Evolutionary conservation across 129 eudicot species (phyloP), one percentile per base, ranked within the genome.

Genomic region (Glebionis coronaria): DNA sequence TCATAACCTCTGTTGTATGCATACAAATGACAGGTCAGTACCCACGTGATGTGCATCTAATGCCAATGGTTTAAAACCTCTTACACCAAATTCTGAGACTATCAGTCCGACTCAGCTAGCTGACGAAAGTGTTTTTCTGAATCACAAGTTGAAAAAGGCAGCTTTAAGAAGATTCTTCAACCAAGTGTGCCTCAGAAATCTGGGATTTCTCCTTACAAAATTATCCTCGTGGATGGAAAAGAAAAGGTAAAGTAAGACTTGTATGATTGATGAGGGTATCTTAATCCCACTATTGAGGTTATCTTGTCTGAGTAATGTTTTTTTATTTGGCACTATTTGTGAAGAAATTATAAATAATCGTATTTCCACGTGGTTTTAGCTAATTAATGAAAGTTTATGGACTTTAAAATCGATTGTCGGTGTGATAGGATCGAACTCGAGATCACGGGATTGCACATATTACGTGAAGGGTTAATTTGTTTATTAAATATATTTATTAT

Each of bases 161-260:
- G 98, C 79, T 93, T 93, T 60, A 84, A 73, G 79, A 93, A 82
- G 82, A 96, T 93, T 74, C 82, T 93, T 31, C 96, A 93, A 66
- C 98, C 98, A 78, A 88, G 95, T 75, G 50, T 77, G 65, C 82
- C 87, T 54, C 86, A 84, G 56, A 80, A 63, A 67, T 92, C 98
- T 56, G 91, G 82, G 74, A 79, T 93, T 56, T 90, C 96, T 73
- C 95, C 98, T 67, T 88, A 88, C 67, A 88, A 96, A 61, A 60
- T 80, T 83, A 89, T 93, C 82, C 92, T 93, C 20, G 98, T 96
- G 73, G 82, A 88, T 73, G 81, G 88, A 18, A 93, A 86, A 78
- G 95, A 93, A 65, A 93, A 86, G 98, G 98, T 93, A 83, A 56
- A 12, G 27, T 45, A 38, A 44, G 38, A 53, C 65, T 23, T 63